These are phyloP conservation scores for Pythium phragmiticola DNA, from an alignment of 352 stramenopile species.

Conservation along the genomic window DNA sequence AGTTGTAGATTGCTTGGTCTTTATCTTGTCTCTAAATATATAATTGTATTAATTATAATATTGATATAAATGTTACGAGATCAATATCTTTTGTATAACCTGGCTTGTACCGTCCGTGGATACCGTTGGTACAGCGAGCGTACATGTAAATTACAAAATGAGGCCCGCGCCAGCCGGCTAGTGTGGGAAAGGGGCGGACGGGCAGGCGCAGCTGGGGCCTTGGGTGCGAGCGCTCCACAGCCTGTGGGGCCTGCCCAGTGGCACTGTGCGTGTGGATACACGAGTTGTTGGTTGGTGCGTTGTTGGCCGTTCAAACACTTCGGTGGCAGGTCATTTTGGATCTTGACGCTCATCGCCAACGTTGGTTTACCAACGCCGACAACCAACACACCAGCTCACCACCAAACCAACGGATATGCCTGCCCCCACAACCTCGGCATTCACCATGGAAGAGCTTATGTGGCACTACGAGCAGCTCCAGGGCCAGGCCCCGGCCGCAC, in stretches of 20 bases:
- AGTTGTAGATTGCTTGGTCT: too few relatives aligned
- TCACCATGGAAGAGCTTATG: constrained; percentile 25
- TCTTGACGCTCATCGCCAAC: constrained; percentile 10
- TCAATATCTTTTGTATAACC: too few relatives aligned
- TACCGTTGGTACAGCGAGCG: neutral
- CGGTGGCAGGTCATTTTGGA: constrained; percentile 14
- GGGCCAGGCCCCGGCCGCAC: constrained; percentile 4
- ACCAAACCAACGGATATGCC: constrained; percentile 1
- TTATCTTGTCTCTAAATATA: too few relatives aligned
- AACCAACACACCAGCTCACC: neutral
- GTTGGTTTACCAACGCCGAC: constrained; percentile 4
- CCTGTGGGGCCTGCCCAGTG: too few relatives aligned
- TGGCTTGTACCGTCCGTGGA: too few relatives aligned
- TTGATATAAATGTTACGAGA: too few relatives aligned
- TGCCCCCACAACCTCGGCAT: constrained; percentile 2
- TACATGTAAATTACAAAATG: neutral
- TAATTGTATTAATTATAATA: too few relatives aligned
- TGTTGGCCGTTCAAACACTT: constrained; percentile 2
- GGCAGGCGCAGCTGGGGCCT: constrained; percentile 4
- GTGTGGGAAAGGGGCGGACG: constrained; percentile 9
- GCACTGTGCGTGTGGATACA: constrained; percentile 4
- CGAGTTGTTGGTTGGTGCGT: neutral
- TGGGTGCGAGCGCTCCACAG: too few relatives aligned
- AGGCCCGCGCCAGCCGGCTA: constrained; percentile 1
- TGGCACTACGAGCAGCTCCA: constrained; percentile 26